Evolutionary conservation across 169 alveolate genomes (phyloP).

Genomic region (Plasmodium coatneyi): DNA sequence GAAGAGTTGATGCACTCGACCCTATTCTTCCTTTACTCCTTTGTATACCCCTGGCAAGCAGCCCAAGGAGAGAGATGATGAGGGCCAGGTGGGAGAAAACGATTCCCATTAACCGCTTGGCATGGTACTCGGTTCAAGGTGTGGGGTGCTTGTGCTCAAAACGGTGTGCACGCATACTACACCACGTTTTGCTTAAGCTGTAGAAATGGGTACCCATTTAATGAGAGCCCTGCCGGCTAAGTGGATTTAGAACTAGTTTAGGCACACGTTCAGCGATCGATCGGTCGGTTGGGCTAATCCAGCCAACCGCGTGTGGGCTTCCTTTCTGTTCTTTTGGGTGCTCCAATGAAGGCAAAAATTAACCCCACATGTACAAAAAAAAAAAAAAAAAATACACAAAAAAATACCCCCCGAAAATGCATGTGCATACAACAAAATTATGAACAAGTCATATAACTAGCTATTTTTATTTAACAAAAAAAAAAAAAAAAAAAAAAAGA

Average conservation of each 20-base stretch:
- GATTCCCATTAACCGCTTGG: constrained; percentile 33
- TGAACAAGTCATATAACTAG: too few species aligned
- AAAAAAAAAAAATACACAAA: not conserved
- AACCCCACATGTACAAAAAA: not conserved
- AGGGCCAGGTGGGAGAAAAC: not conserved
- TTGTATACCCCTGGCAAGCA: constrained; percentile 44
- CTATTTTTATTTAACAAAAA: too few species aligned
- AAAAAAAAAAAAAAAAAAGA: not conserved
- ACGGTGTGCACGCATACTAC: not conserved
- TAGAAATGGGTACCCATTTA: not conserved
- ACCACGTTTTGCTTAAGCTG: not conserved
- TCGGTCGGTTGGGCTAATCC: not conserved
- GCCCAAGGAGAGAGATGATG: not conserved
- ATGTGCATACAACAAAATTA: too few species aligned
- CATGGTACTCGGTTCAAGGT: not conserved
- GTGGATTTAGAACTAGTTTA: not conserved
- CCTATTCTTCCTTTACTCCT: not conserved
- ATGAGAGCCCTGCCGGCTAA: not conserved
- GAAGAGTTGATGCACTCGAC: not conserved
- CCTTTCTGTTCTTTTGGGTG: not conserved
- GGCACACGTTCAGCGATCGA: not conserved
- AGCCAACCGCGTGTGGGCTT: not conserved
- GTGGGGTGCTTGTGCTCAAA: not conserved
- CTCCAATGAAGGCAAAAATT: not conserved
- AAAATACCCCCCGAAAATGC: too few species aligned